Base-by-base conservation (phyloP, 139 green algal genomes). In the Cymbomonas tetramitiformis region DNA sequence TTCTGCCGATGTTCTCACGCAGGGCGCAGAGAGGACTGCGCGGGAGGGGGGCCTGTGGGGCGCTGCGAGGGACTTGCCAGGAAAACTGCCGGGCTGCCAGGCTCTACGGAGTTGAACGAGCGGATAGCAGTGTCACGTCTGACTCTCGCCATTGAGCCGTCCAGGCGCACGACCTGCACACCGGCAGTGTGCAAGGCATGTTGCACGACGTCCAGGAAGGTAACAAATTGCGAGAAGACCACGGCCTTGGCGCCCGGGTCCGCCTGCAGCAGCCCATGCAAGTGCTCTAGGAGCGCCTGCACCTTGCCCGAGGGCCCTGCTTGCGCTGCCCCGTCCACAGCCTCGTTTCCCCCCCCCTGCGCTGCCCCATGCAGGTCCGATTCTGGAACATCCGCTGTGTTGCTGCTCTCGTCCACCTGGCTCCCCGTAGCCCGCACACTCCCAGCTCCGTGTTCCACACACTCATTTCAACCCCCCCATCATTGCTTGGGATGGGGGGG, bases 191-290 rank as follows among this genome's bases (percentile, higher is more conserved):
- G 43, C 33, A 94, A 67, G 4, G 71, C 69, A n/a, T 61, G 54
- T 68, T 94, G 83, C 40, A 94, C 38, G 41, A 95, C 68, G 58
- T 96, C 80, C 29, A 96, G 61, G 82, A 95, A 92, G 61, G 60
- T 46, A 1, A 82, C 95, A 84, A 85, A 96, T 72, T 95, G 87
- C 30, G 62, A 82, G 73, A 95, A 95, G 18, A 95, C 80, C 18
- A 95, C 77, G 4, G 83, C 77, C 61, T 93, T 90, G 30, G 80
- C 69, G 7, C 18, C 12, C 10, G 6, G 9, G 4, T 25, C 48
- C 24, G n/a, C 18, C 21, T 34, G 10, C 12, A 9, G 51, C 15
- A 33, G 18, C 34, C 23, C 23, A 9, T 49, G 12, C 25, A 59
- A 34, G 18, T 26, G 31, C 25, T 23, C 51, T 9, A 59, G 21